Evolutionary conservation across 2,329 filamentous ascomycete genomes (phyloP), one percentile per base, ranked within the genome.

Genomic region (Diplodia intermedia): DNA sequence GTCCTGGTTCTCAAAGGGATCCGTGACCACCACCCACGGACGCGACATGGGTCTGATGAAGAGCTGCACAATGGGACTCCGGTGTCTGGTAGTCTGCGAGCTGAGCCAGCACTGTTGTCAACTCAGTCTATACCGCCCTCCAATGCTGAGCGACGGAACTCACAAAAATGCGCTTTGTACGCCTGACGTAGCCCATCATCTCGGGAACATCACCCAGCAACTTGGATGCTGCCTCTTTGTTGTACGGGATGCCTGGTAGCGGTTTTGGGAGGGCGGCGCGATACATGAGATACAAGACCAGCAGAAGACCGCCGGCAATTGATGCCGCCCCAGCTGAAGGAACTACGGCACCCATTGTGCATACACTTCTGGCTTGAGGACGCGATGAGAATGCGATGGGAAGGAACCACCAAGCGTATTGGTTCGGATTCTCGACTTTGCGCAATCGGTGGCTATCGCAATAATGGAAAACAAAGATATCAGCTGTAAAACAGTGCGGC

Each of bases 221-320:
- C 38, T 72, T 74, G 0, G 69, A 70, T 2, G 76, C 73, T 0
- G 82, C 76, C 20, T 74, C 71, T 14, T 69, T 70, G 69, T 83
- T 81, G 76, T 83, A 81, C 2, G 84, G 82, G 53, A 86, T 84
- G 5, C 79, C 80, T 3, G 80, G 73, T 4, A 85, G 75, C 1
- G 83, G 82, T 57, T 77, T 80, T 0, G 82, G 83, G 0, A 84
- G 72, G 7, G 71, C 69, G 55, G 67, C 67, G 62, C 66, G 69
- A 52, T 75, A 76, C 0, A 73, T 26, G 1, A 69, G 72, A 66
- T 68, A 71, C 67, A 54, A 68, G 62, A 53, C n/a, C 15, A 69
- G 69, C n/a, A 18, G 18, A 8, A 53, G 60, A 33, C 53, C 68
- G 5, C 36, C 62, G 61, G 65, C 65, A 9, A 52, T 53, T 20